phyloP scores from a whole-genome alignment of 106 monocot species.

The Phalaenopsis aphrodite region DNA sequence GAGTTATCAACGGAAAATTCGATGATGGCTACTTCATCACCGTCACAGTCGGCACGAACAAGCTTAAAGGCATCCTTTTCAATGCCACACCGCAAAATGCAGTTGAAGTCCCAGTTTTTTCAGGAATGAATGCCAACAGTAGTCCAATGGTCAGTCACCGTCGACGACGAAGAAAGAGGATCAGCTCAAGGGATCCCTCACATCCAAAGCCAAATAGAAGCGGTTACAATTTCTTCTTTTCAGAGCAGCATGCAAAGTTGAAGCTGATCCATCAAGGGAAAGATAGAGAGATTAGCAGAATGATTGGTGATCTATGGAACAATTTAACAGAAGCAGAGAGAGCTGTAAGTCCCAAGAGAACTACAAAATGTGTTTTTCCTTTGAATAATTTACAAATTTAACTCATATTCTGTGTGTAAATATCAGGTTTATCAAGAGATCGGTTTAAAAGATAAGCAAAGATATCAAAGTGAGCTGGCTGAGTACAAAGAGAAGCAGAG shows the following conservation, averaged over 20 bases:
- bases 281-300: conserved; percentile 80
- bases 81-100: conserved; percentile 31
- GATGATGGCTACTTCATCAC: conserved; percentile 89
- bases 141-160: conserved; percentile 16
- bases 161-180: conserved; percentile 56
- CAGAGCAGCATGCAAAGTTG: conserved; percentile 80
- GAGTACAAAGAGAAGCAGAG: conserved; percentile 52
- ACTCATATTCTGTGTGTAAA: not conserved
- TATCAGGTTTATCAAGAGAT: conserved; percentile 88
- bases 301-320: conserved; percentile 91
- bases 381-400: not conserved
- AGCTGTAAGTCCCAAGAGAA: conserved; percentile 45
- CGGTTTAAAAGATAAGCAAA: conserved; percentile 78
- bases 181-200: conserved; percentile 62
- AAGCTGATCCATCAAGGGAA: conserved; percentile 71
- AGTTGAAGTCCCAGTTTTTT: not conserved
- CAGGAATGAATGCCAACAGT: conserved; percentile 1
- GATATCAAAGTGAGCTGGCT: conserved; percentile 75
- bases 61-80: conserved; percentile 63
- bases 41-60: conserved; percentile 40
- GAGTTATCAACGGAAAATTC: conserved; percentile 85
- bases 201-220: conserved; percentile 93
- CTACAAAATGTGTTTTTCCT: not conserved
- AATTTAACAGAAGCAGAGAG: conserved; percentile 62
- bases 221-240: conserved; percentile 98